Conservation (phyloP, 2,329 filamentous ascomycete genomes). For the Penicillium paneum region DNA sequence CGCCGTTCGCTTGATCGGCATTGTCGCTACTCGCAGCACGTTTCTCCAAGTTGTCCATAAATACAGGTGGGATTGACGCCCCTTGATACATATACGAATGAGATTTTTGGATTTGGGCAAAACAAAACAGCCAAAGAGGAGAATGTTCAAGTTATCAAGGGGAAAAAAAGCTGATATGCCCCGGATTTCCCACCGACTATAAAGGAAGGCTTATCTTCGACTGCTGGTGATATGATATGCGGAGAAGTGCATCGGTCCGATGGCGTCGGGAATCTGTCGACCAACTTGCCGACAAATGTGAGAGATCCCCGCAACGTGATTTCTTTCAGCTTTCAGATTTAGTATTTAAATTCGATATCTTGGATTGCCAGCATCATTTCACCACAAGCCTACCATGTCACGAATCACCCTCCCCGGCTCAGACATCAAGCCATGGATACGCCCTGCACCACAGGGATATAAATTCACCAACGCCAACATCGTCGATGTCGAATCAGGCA, state of each 20-base stretch:
- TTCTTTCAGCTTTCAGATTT: not conserved
- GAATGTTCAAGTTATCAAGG: not conserved
- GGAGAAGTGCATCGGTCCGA: conserved; percentile 14
- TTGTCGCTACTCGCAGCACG: conserved; percentile 6
- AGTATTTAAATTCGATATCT: not conserved
- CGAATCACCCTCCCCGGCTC: conserved; percentile 13
- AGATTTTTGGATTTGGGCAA: not conserved
- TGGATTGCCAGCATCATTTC: not conserved
- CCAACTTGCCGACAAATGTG: conserved; percentile 10
- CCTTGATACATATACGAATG: not conserved
- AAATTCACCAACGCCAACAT: conserved; percentile 24
- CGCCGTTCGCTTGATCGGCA: not conserved
- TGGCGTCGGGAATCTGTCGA: conserved; percentile 12
- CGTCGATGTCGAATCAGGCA: conserved; percentile 21
- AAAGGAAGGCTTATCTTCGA: not conserved
- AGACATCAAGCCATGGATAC: conserved; percentile 26
- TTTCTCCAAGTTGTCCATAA: conserved; percentile 10
- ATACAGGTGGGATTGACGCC: not conserved
- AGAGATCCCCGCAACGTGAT: not conserved
- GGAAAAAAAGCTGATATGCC: not conserved
- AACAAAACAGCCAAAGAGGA: not conserved
- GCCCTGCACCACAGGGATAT: conserved; percentile 14
- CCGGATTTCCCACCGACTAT: not conserved
- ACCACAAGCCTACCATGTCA: conserved; percentile 5
- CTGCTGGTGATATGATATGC: not conserved